Percentiles rank a stretch among this genome's conserved stretches.
These are phyloP conservation scores for Aureobasidium sp. DNA, from an alignment of 2,329 filamentous ascomycete genomes.

Conservation along the genomic window DNA sequence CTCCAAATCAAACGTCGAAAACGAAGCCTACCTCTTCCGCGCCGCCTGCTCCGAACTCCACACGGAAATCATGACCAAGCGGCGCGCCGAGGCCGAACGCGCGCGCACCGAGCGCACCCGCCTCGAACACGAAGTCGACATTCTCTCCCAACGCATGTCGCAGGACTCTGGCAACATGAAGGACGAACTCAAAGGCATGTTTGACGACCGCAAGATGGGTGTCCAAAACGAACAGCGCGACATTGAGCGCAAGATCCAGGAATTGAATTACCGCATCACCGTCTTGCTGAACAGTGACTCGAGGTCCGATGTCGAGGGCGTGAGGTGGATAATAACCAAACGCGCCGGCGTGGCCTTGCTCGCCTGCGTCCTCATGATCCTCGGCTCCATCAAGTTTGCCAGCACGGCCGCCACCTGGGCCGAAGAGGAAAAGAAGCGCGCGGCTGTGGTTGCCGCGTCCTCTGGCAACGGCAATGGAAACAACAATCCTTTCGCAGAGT, in stretches of 20 bases:
- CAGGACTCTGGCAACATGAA: constrained; percentile 76
- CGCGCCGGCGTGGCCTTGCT: constrained; percentile 54
- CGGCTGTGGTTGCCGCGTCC: constrained; percentile 11
- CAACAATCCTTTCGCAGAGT: not conserved
- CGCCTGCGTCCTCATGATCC: constrained; percentile 36
- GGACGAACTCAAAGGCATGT: constrained; percentile 89
- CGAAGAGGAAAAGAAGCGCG: constrained; percentile 32
- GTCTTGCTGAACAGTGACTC: constrained; percentile 82
- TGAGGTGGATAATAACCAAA: constrained; percentile 74
- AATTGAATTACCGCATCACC: constrained; percentile 94
- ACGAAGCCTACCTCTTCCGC: constrained; percentile 85
- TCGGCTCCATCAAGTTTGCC: constrained; percentile 32
- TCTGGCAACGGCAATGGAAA: not conserved
- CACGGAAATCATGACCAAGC: constrained; percentile 73
- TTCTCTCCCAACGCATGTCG: constrained; percentile 70
- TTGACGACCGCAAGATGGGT: constrained; percentile 90
- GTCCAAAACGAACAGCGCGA: constrained; percentile 79
- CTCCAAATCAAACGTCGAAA: constrained; percentile 87
- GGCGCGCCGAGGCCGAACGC: constrained; percentile 67
- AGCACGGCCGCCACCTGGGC: constrained; percentile 32
- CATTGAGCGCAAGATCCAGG: constrained; percentile 81
- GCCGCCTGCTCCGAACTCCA: constrained; percentile 88
- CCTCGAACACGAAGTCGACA: constrained; percentile 92
- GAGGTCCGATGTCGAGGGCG: constrained; percentile 81
- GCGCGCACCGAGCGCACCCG: constrained; percentile 75